Percentiles rank a stretch among this genome's conserved stretches.
These are phyloP conservation scores for Yamadazyma songkhlaensis DNA, from an alignment of 1,139 yeast genomes.

Conservation along the genomic window DNA sequence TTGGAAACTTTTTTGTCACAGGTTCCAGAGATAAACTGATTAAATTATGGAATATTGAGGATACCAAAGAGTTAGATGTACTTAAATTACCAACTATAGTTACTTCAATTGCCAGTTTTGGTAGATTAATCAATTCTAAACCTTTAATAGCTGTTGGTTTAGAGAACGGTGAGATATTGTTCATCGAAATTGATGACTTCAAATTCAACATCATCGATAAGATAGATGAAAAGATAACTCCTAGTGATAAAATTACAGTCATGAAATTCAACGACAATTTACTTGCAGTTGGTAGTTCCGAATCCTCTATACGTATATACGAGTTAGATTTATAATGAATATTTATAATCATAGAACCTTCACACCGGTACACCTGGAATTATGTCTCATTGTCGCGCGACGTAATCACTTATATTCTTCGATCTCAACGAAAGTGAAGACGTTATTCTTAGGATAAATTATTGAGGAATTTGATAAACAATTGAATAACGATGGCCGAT, in stretches of 20 bases:
- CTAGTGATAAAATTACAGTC: conserved; percentile 60
- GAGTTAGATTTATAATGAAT: conserved; percentile 1
- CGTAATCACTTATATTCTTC: neutral
- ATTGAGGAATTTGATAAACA: too few relatives aligned
- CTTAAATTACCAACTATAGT: conserved; percentile 54
- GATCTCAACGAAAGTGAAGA: conserved; percentile 1
- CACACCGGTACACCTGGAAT: neutral
- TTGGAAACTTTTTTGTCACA: conserved; percentile 56
- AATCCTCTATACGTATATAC: conserved; percentile 63
- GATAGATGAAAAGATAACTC: conserved; percentile 42
- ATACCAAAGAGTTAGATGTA: conserved; percentile 25
- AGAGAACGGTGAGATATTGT: conserved; percentile 49
- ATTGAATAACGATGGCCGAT: conserved; percentile 57
- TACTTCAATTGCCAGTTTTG: conserved; percentile 66
- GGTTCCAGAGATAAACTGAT: conserved; percentile 84
- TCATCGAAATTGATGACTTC: conserved; percentile 13
- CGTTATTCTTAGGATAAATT: too few relatives aligned
- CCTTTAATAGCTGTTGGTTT: conserved; percentile 62
- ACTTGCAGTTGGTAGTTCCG: conserved; percentile 70
- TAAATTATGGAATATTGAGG: conserved; percentile 61
- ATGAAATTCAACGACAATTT: conserved; percentile 47
- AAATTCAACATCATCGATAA: conserved; percentile 25
- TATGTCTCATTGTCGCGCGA: conserved; percentile 1
- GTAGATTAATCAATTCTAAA: conserved; percentile 17
- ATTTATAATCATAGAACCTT: neutral